These are phyloP conservation scores for Yarrowia deformans DNA, from an alignment of 805 yeast genomes.

Conservation along the genomic window DNA sequence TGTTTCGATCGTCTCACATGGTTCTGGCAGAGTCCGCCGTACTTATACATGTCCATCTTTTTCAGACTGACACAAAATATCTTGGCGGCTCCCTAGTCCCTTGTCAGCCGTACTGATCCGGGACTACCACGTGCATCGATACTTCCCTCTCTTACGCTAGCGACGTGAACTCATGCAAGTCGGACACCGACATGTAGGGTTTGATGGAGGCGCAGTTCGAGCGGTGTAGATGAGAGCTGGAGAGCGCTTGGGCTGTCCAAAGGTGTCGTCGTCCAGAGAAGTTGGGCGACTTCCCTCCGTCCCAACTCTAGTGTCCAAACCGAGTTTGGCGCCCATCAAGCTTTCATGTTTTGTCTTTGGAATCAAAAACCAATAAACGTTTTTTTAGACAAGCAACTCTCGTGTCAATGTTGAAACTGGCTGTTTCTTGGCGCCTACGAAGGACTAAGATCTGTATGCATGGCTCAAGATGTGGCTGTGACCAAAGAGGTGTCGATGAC, in stretches of 20 bases:
- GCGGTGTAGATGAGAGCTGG: neutral
- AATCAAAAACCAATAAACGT: neutral
- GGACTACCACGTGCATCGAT: conserved; percentile 23
- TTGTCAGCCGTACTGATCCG: conserved; percentile 32
- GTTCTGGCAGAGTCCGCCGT: neutral
- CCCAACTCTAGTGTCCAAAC: neutral
- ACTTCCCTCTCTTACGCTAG: conserved; percentile 19
- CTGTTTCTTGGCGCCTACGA: neutral
- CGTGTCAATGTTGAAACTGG: neutral
- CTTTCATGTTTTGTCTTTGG: neutral
- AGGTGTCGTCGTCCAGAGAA: neutral
- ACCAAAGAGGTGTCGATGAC: too few species aligned
- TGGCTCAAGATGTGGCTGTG: too few species aligned
- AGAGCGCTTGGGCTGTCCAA: neutral
- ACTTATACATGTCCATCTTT: neutral
- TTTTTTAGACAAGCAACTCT: neutral
- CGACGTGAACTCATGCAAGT: conserved; percentile 19
- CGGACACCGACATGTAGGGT: conserved; percentile 31
- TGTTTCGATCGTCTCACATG: neutral
- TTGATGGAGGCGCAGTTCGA: neutral
- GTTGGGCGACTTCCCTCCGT: neutral
- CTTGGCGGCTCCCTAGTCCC: conserved; percentile 27
- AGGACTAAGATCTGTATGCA: too few species aligned
- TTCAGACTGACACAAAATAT: conserved; percentile 4
- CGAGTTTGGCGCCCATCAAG: conserved; percentile 4